Percentiles rank a stretch among this genome's conserved stretches.
Conservation (phyloP, 495 filamentous ascomycete genomes). For the Penicillium cosmopolitanum region DNA sequence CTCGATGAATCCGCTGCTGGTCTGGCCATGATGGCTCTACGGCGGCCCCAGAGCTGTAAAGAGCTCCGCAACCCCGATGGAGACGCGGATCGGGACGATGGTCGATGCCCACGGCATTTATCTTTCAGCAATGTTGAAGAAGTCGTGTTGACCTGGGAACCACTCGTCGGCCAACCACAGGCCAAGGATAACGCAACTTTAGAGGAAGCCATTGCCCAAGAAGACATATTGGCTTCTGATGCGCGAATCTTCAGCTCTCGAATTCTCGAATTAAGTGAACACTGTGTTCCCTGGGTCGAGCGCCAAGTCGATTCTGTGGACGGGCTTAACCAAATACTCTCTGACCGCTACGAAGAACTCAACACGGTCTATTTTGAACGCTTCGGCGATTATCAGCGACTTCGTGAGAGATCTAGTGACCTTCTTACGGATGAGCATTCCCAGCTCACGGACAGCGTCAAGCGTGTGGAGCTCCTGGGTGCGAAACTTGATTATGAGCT, state of each 20-base stretch:
- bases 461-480: slow-evolving; percentile 79
- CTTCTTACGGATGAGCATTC: slow-evolving; percentile 67
- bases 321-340: slow-evolving; percentile 61
- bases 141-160: slow-evolving; percentile 75
- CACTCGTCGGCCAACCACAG: slow-evolving; percentile 39
- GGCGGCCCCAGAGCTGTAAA: slow-evolving; percentile 50
- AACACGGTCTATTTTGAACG: slow-evolving; percentile 70
- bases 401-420: slow-evolving; percentile 68
- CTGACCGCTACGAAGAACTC: slow-evolving; percentile 65
- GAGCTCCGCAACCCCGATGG: slow-evolving; percentile 32
- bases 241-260: slow-evolving; percentile 61
- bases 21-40: slow-evolving; percentile 40
- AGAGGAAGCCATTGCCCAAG: slow-evolving; percentile 48
- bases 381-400: slow-evolving; percentile 61
- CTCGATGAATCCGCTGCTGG: slow-evolving; percentile 22
- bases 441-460: slow-evolving; percentile 71
- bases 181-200: slow-evolving; percentile 35
- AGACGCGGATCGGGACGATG: slow-evolving; percentile 27
- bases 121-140: slow-evolving; percentile 92
- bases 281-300: slow-evolving; percentile 65
- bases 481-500: slow-evolving; percentile 96
- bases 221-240: slow-evolving; percentile 59
- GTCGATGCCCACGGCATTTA: slow-evolving; percentile 73
- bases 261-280: slow-evolving; percentile 53
- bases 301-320: slow-evolving; percentile 65